A percentile compares a stretch with the other conserved stretches of the same genome.
phyloP scores from a whole-genome alignment of 2,329 filamentous ascomycete species.

The Coniochaeta pulveracea region DNA sequence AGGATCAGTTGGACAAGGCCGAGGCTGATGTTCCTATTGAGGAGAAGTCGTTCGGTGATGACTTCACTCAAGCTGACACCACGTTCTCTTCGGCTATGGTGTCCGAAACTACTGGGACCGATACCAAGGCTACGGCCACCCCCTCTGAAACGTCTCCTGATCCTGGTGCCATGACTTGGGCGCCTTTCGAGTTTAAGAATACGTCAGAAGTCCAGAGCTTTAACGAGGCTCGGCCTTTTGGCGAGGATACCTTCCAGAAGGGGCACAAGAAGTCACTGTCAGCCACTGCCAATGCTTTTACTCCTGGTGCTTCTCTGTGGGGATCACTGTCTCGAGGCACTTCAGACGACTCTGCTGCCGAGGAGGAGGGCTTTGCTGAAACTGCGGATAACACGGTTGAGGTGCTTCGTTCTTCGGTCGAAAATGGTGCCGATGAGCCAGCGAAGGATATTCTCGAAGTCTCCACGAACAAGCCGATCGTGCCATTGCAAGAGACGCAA shows the following conservation, averaged over 20 bases:
- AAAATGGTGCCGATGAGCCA: conserved; percentile 11
- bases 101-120: conserved; percentile 36
- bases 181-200: conserved; percentile 49
- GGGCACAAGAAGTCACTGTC: conserved; percentile 51
- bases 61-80: conserved; percentile 33
- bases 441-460: conserved; percentile 5
- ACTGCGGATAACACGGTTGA: conserved; percentile 1
- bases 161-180: conserved; percentile 39
- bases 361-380: conserved; percentile 9
- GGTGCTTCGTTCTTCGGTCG: no score
- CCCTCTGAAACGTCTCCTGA: conserved; percentile 41
- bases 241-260: conserved; percentile 29
- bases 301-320: conserved; percentile 26
- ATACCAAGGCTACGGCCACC: conserved; percentile 41
- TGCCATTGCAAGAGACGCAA: conserved; percentile 1
- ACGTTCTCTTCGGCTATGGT: conserved; percentile 41
- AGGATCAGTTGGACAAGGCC: conserved; percentile 6
- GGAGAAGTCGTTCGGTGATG: conserved; percentile 23
- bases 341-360: conserved; percentile 11
- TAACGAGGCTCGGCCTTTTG: conserved; percentile 38
- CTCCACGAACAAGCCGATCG: no score
- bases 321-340: conserved; percentile 12
- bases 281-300: conserved; percentile 60
- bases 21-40: conserved; percentile 20
- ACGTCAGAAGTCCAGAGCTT: conserved; percentile 36